Evolutionary conservation across 257 asterid species (phyloP).

Genomic region (Verbascum thapsus): DNA sequence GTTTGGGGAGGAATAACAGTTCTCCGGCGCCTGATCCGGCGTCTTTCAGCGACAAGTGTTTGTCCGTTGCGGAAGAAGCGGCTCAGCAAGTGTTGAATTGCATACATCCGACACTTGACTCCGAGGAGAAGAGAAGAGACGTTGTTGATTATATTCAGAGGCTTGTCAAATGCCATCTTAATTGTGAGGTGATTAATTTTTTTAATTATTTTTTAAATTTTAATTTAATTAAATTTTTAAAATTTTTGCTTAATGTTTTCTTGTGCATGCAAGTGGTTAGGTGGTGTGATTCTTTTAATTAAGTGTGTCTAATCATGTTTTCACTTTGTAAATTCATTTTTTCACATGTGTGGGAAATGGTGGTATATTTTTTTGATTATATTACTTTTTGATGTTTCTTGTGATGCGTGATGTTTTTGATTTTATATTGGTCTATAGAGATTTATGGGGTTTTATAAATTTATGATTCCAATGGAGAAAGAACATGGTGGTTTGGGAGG

Average conservation of each 20-base stretch:
- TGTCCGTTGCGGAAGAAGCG: constrained; percentile 52
- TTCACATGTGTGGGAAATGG: constrained; percentile 14
- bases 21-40: constrained; percentile 46
- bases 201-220: not conserved
- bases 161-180: constrained; percentile 44
- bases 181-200: constrained; percentile 51
- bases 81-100: constrained; percentile 53
- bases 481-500: too few relatives aligned
- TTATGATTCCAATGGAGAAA: not conserved
- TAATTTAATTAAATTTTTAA: not conserved
- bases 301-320: constrained; percentile 1
- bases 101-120: constrained; percentile 61
- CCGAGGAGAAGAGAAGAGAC: constrained; percentile 58
- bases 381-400: constrained; percentile 18
- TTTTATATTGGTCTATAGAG: not conserved
- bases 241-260: not conserved
- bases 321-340: constrained; percentile 10
- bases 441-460: not conserved
- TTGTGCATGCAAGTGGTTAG: constrained; percentile 25
- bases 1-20: constrained; percentile 23
- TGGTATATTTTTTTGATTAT: constrained; percentile 23
- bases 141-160: constrained; percentile 54
- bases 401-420: constrained; percentile 23
- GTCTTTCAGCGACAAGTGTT: constrained; percentile 40
- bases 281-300: constrained; percentile 24